These are phyloP conservation scores for Moesziomyces antarcticus DNA, from an alignment of 1,284 basidiomycete species.

Conservation along the genomic window DNA sequence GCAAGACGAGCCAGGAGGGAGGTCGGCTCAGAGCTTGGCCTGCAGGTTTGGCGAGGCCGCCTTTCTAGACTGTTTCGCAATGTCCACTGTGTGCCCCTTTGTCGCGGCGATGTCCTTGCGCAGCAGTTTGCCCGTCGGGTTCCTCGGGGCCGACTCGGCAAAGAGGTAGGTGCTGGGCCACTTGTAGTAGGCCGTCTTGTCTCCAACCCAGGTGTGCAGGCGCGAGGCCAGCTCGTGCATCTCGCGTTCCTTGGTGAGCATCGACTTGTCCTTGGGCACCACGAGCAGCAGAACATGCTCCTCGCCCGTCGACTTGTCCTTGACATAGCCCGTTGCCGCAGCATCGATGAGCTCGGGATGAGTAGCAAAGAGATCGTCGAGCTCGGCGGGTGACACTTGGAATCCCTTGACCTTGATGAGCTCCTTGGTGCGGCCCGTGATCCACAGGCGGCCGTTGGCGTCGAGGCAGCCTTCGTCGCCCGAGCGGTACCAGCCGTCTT, in stretches of 20 bases:
- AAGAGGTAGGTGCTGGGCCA: constrained; percentile 47
- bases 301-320: constrained; percentile 31
- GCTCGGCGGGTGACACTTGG: constrained; percentile 56
- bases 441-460: constrained; percentile 52
- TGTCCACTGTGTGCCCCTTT: constrained; percentile 23
- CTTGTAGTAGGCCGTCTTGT: constrained; percentile 53
- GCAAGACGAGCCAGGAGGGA: neutral
- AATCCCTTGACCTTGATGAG: constrained; percentile 57
- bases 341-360: constrained; percentile 47
- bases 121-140: constrained; percentile 45
- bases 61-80: constrained; percentile 29
- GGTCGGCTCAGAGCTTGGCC: constrained; percentile 25
- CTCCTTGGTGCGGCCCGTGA: constrained; percentile 57
- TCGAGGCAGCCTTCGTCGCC: constrained; percentile 59
- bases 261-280: constrained; percentile 34
- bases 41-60: constrained; percentile 3
- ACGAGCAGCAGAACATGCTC: constrained; percentile 42
- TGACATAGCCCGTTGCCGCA: constrained; percentile 30
- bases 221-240: constrained; percentile 28
- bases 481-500: constrained; percentile 52
- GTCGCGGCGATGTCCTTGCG: constrained; percentile 39
- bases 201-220: constrained; percentile 38
- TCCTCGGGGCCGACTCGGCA: constrained; percentile 23
- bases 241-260: constrained; percentile 15
- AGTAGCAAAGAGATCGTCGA: constrained; percentile 48